Evolutionary conservation across 2,329 filamentous ascomycete genomes (phyloP), one percentile per base, ranked within the genome.

Genomic region (Ascochyta lentis): DNA sequence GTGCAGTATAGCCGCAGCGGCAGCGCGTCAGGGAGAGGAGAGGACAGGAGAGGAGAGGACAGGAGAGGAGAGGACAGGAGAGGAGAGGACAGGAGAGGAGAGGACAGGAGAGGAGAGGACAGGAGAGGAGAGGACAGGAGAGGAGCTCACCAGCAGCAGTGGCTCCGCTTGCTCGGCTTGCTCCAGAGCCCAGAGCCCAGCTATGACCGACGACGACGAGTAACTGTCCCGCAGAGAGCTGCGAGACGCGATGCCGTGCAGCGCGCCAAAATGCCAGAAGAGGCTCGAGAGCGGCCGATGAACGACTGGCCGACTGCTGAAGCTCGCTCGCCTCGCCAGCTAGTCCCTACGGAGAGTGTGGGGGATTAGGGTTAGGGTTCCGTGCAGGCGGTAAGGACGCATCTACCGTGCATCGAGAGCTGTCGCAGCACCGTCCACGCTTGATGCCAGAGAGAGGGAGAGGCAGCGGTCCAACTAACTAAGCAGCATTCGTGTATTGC

Each of bases 271-370:
- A 24, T 23, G 54, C 23, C 34, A 46, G 35, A 15, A 34, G 23
- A 40, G 49, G 54, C 40, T 10, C 27, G 35, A 23, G 16, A 34
- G 22, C 45, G 38, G 54, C 49, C n/a, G 49, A 35, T 22, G 34
- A 40, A 27, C 40, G 48, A 31, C 10, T 29, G 27, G 27, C 24
- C 27, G 27, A 29, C 34, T 34, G 48, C 34, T 45, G 48, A 45
- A 63, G 61, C 61, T 29, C 10, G 27, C 26, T 54, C 50, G 24
- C 44, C 26, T 54, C 50, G 24, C 44, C n/a, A 24, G 34, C 45
- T 49, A 47, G 44, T 27, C 35, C 44, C 40, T 37, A 35, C 44
- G 37, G 35, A 48, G 51, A 43, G 52, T 64, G 61, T 60, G 62
- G 62, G 60, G 60, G 56, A 65, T 39, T 23, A 40, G 35, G 47